Conservation (phyloP, 1,284 basidiomycete species). For the Marasmius sp. region DNA sequence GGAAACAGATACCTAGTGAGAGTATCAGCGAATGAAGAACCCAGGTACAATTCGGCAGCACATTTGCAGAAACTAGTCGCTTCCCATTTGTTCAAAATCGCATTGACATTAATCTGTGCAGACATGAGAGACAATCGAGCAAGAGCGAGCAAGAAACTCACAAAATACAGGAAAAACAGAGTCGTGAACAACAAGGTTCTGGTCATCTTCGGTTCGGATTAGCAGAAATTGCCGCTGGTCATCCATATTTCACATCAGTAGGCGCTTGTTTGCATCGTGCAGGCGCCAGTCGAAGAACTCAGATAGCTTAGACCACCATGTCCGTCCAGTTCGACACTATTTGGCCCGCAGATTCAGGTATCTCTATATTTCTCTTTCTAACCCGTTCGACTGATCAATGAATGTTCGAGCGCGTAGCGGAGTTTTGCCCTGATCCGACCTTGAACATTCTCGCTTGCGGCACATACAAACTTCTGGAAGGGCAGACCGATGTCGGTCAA, state of each 20-base stretch:
- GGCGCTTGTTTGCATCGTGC: too few relatives aligned
- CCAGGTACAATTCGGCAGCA: slow-evolving; percentile 27
- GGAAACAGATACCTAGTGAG: slow-evolving; percentile 83
- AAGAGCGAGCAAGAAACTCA: slow-evolving; percentile 13
- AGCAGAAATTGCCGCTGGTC: neutral
- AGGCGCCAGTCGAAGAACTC: too few relatives aligned
- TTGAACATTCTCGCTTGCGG: slow-evolving; percentile 80
- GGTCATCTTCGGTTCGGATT: slow-evolving; percentile 5
- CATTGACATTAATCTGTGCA: slow-evolving; percentile 20
- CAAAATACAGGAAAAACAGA: slow-evolving; percentile 15
- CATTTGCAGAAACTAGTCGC: slow-evolving; percentile 85
- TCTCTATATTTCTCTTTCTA: neutral
- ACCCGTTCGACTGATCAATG: neutral
- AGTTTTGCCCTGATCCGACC: slow-evolving; percentile 78
- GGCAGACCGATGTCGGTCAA: slow-evolving; percentile 27
- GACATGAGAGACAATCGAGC: too few relatives aligned
- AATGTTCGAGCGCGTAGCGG: slow-evolving; percentile 38
- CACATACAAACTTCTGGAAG: slow-evolving; percentile 75
- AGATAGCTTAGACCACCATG: neutral
- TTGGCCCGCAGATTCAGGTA: slow-evolving; percentile 78
- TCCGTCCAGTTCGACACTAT: slow-evolving; percentile 53
- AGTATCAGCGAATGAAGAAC: slow-evolving; percentile 6
- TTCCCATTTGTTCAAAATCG: slow-evolving; percentile 71
- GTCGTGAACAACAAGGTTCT: slow-evolving; percentile 7
- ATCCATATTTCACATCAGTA: too few relatives aligned